Evolutionary conservation across 1,284 basidiomycete species (phyloP).

Genomic region (Malassezia japonica): DNA sequence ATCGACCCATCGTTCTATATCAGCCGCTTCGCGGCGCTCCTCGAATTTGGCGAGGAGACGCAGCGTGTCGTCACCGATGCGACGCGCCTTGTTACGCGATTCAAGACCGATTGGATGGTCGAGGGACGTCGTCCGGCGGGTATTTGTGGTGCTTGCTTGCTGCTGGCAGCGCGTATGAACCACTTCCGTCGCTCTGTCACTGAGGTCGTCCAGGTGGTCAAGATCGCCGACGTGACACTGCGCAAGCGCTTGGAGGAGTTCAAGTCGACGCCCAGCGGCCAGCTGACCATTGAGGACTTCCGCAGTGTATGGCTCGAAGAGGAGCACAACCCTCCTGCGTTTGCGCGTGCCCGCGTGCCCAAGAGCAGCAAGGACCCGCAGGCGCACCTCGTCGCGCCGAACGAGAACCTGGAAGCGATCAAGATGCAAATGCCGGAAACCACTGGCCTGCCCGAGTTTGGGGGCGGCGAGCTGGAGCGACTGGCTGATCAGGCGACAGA

Average conservation of each 20-base stretch:
- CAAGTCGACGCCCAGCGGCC: slow-evolving; percentile 73
- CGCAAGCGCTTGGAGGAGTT: slow-evolving; percentile 94
- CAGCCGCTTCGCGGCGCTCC: slow-evolving; percentile 84
- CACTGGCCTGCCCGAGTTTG: slow-evolving; percentile 15
- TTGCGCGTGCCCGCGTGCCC: slow-evolving; percentile 59
- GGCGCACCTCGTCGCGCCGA: background rate
- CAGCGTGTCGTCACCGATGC: slow-evolving; percentile 86
- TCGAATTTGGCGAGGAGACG: slow-evolving; percentile 92
- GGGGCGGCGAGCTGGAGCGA: slow-evolving; percentile 28
- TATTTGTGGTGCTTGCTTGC: slow-evolving; percentile 87
- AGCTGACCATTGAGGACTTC: slow-evolving; percentile 81
- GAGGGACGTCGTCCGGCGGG: slow-evolving; percentile 89
- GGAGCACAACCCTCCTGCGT: slow-evolving; percentile 76
- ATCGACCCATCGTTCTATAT: slow-evolving; percentile 97
- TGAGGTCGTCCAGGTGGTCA: slow-evolving; percentile 88
- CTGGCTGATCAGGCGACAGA: slow-evolving; percentile 37
- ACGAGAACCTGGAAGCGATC: background rate
- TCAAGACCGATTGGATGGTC: slow-evolving; percentile 95
- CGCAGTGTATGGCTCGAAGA: slow-evolving; percentile 83
- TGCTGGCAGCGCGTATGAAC: slow-evolving; percentile 96
- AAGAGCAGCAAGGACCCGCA: slow-evolving; percentile 52
- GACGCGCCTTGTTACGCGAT: slow-evolving; percentile 81
- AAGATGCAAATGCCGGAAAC: background rate
- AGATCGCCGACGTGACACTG: slow-evolving; percentile 89
- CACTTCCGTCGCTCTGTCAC: slow-evolving; percentile 85